Evolutionary conservation across 345 rosid species (phyloP), one percentile per base, ranked within the genome.

Genomic region (Turnera subulata): DNA sequence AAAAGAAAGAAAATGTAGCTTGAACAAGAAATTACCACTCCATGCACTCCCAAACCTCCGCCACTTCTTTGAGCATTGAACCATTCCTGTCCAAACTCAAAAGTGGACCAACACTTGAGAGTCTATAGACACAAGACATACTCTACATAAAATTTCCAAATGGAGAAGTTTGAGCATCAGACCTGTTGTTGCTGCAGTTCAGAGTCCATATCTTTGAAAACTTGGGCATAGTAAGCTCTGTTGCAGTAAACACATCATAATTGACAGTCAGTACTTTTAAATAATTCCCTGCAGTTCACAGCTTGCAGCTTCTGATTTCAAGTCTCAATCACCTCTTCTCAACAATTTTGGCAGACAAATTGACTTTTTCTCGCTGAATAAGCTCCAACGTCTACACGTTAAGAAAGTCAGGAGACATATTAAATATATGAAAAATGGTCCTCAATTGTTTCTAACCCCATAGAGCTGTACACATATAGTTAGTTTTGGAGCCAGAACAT

Each of bases 121-220:
- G 61, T 46, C 40, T 55, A 38, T 13, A 56, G 40, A 50, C 8
- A 22, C 6, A 21, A 13, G 9, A 46, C 1, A 1, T 38, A 61
- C 20, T 19, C 58, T 32, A 54, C 12, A 26, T 13, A 48, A 55
- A 19, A 50, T 25, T n/a, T 66, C 46, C 46, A 47, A 55, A 23
- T 6, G 20, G 6, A 21, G 46, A 59, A 38, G 9, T 65, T 43
- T 22, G 18, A 44, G 19, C 59, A 43, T 59, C 53, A 58, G 59
- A 83, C 93, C 91, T 80, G 76, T 45, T 78, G 97, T 49, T 76
- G 69, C 77, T 74, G 80, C 44, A 82, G 71, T 67, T 82, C 73
- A 72, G 62, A 49, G 42, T 51, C 53, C 50, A 77, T 57, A 55
- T 82, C 84, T 50, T 75, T 74, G 23, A 56, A 73, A 55, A 72